These are phyloP conservation scores for Paramecium biaurelia DNA, from an alignment of 73 alveolate species.

Conservation along the genomic window DNA sequence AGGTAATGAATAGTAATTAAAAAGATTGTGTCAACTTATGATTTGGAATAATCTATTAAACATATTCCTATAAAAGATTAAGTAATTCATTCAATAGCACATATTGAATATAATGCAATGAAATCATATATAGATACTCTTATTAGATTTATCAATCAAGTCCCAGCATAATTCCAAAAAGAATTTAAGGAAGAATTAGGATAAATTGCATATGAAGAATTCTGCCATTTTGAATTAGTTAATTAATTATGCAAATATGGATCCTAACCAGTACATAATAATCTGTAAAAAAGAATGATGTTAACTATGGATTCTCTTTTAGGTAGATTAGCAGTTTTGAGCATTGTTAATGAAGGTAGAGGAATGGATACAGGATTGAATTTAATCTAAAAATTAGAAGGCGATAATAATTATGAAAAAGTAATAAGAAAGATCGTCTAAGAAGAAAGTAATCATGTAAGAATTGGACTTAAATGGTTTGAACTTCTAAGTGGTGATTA, in stretches of 20 bases:
- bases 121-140: slow-evolving; percentile 55
- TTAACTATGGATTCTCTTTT: slow-evolving; percentile 25
- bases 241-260: slow-evolving; percentile 18
- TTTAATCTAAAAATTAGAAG: neutral
- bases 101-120: slow-evolving; percentile 62
- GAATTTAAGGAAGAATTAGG: slow-evolving; percentile 15
- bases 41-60: neutral
- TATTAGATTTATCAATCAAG: slow-evolving; percentile 32
- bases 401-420: neutral
- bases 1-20: neutral
- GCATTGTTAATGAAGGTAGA: slow-evolving; percentile 59
- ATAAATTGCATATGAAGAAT: slow-evolving; percentile 51
- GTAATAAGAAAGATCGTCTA: neutral
- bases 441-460: neutral
- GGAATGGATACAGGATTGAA: slow-evolving; percentile 60
- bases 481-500: neutral
- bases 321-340: slow-evolving; percentile 53
- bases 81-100: slow-evolving; percentile 57
- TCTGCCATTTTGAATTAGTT: slow-evolving; percentile 23
- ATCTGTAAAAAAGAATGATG: neutral
- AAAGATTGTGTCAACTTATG: neutral
- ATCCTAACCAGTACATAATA: slow-evolving; percentile 42
- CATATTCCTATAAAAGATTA: neutral
- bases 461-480: neutral
- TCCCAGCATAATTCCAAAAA: neutral